phyloP scores from a whole-genome alignment of 2,329 filamentous ascomycete species.

The Podosphaera xanthii region DNA sequence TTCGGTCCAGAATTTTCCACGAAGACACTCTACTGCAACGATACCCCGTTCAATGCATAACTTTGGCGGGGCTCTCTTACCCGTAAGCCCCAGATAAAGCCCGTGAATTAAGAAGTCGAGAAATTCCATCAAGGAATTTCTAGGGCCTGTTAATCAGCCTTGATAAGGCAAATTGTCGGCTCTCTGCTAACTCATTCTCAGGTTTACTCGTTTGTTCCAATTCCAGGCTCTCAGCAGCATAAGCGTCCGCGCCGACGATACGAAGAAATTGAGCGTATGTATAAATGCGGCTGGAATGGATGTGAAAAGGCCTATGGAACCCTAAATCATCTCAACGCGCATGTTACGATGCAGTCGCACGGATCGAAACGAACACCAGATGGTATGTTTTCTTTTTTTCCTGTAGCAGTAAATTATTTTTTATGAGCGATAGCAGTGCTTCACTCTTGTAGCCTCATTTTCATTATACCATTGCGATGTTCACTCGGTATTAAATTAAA shows the following conservation, averaged over 20 bases:
- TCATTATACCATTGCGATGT: no score
- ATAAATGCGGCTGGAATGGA: conserved; percentile 96
- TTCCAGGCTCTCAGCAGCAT: conserved; percentile 89
- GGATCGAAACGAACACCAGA: conserved; percentile 87
- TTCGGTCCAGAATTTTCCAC: not conserved
- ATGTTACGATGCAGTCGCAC: conserved; percentile 97
- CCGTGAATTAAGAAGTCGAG: not conserved
- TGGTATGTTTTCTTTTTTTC: conserved; percentile 38
- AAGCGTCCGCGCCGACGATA: conserved; percentile 85
- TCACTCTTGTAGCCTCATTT: no score
- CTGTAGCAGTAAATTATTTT: not conserved
- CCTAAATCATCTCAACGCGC: conserved; percentile 88
- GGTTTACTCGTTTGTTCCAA: conserved; percentile 95
- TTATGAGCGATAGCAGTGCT: not conserved
- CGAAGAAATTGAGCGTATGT: conserved; percentile 98
- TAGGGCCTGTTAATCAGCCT: no score
- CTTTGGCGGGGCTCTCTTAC: not conserved
- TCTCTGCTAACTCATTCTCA: conserved; percentile 23
- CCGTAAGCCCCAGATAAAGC: not conserved
- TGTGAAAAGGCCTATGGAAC: conserved; percentile 98
- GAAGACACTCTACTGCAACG: conserved; percentile 1
- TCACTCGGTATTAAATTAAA: no score
- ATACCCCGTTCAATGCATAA: not conserved
- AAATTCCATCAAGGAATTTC: conserved; percentile 5
- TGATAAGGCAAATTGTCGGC: not conserved